These are phyloP conservation scores for Physaria fendleri DNA, from an alignment of 345 rosid genomes.

Conservation along the genomic window DNA sequence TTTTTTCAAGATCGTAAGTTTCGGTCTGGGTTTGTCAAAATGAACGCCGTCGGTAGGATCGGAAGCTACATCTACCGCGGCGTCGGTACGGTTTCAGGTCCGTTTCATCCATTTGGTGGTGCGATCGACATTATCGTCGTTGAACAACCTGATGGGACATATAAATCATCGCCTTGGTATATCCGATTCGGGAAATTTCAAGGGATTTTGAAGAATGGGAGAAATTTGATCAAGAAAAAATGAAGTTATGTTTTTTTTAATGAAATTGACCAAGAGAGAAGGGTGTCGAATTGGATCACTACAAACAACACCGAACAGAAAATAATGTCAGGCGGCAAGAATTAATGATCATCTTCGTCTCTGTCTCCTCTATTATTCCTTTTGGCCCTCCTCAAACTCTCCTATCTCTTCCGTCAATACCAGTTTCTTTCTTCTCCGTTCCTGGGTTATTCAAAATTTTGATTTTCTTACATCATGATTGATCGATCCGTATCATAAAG, in stretches of 20 bases:
- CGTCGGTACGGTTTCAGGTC: constrained; percentile 71
- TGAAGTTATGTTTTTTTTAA: not conserved
- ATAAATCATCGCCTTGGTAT: constrained; percentile 98
- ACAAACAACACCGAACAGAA: constrained; percentile 23
- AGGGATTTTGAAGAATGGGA: constrained; percentile 76
- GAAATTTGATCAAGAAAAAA: constrained; percentile 39
- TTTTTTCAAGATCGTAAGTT: not conserved
- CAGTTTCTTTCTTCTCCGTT: not conserved
- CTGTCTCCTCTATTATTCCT: constrained; percentile 12
- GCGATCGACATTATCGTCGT: constrained; percentile 95
- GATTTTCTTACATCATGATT: not conserved
- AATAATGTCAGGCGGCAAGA: constrained; percentile 25
- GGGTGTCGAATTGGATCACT: constrained; percentile 4
- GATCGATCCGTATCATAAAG: constrained; percentile 13
- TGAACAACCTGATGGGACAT: constrained; percentile 88
- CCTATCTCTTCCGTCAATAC: not conserved
- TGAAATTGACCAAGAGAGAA: not conserved
- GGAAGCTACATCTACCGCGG: constrained; percentile 84
- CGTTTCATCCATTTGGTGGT: constrained; percentile 97
- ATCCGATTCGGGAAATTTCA: constrained; percentile 92
- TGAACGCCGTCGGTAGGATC: constrained; percentile 80
- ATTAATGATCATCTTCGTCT: constrained; percentile 4
- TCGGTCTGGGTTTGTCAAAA: constrained; percentile 31
- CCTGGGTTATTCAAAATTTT: not conserved
- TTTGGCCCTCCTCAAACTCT: no score